A percentile compares a stretch with the other conserved stretches of the same genome.
Evolutionary conservation across 805 yeast genomes (phyloP).

Genomic region (Wickerhamomyces chambardii): DNA sequence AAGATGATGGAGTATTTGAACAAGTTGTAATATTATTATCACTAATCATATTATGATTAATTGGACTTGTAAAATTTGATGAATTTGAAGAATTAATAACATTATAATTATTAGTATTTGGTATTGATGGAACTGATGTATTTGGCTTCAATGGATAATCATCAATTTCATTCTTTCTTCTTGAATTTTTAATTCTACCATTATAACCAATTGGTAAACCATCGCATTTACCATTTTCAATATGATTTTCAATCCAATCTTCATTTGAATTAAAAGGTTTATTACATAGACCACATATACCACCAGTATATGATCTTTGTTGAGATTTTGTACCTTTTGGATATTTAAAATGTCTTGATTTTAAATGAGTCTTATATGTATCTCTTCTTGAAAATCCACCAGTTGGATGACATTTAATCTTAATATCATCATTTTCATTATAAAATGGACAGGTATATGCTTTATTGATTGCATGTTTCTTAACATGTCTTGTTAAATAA

Average conservation of each 20-base stretch:
- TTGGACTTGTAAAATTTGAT: not conserved
- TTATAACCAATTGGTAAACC: conserved; percentile 29
- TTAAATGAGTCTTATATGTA: conserved; percentile 86
- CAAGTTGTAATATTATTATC: not conserved
- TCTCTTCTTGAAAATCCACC: conserved; percentile 93
- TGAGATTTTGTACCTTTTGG: conserved; percentile 77
- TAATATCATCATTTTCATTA: conserved; percentile 12
- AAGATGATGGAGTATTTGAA: conserved; percentile 4
- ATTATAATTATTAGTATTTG: not conserved
- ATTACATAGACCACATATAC: conserved; percentile 79
- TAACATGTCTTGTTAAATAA: conserved; percentile 82
- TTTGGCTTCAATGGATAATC: not conserved
- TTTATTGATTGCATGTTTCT: conserved; percentile 78
- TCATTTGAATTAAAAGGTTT: conserved; percentile 57
- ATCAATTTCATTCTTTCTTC: conserved; percentile 21
- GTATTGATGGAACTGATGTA: not conserved
- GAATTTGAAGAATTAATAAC: too few relatives aligned
- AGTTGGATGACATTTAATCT: conserved; percentile 61
- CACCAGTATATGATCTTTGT: conserved; percentile 56
- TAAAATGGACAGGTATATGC: conserved; percentile 78
- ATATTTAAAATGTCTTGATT: conserved; percentile 78
- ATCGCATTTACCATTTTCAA: conserved; percentile 67
- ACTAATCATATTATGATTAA: not conserved
- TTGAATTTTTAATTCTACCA: conserved; percentile 23
- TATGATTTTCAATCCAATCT: conserved; percentile 78